A percentile compares a stretch with the other conserved stretches of the same genome.
phyloP scores from a whole-genome alignment of 176 grass and related monocot genomes.

The Bothriochloa decipiens region DNA sequence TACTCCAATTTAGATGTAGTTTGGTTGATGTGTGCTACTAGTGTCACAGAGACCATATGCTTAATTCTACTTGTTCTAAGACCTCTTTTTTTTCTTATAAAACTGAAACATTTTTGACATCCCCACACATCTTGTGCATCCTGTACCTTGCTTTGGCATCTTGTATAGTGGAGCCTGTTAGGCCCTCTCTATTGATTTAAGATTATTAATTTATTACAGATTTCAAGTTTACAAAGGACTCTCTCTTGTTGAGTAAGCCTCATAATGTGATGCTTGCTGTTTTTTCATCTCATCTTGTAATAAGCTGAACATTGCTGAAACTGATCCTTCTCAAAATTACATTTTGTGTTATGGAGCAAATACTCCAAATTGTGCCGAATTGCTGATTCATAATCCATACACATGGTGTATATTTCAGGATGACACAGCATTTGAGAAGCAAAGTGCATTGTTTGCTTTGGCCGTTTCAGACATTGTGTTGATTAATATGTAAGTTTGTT shows the following conservation, averaged over 20 bases:
- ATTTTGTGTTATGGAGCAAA: constrained; percentile 24
- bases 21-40: not conserved
- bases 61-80: not conserved
- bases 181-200: constrained; percentile 1
- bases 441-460: constrained; percentile 98
- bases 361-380: not conserved
- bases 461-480: constrained; percentile 97
- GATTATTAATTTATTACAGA: not conserved
- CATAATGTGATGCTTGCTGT: not conserved
- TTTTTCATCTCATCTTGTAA: constrained; percentile 18
- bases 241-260: constrained; percentile 21
- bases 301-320: constrained; percentile 22
- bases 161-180: not conserved
- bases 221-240: not conserved
- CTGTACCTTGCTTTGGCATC: not conserved
- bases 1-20: constrained; percentile 7
- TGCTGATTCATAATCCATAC: constrained; percentile 17
- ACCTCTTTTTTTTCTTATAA: not conserved
- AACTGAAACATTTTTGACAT: not conserved
- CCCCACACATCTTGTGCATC: not conserved
- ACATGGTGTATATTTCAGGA: constrained; percentile 58
- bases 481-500: constrained; percentile 92
- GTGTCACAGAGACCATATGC: not conserved
- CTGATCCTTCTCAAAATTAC: constrained; percentile 10
- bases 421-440: constrained; percentile 99